A percentile compares a stretch with the other conserved stretches of the same genome.
These are phyloP conservation scores for Trichosporon ovoides DNA, from an alignment of 1,284 basidiomycete genomes.

Conservation along the genomic window DNA sequence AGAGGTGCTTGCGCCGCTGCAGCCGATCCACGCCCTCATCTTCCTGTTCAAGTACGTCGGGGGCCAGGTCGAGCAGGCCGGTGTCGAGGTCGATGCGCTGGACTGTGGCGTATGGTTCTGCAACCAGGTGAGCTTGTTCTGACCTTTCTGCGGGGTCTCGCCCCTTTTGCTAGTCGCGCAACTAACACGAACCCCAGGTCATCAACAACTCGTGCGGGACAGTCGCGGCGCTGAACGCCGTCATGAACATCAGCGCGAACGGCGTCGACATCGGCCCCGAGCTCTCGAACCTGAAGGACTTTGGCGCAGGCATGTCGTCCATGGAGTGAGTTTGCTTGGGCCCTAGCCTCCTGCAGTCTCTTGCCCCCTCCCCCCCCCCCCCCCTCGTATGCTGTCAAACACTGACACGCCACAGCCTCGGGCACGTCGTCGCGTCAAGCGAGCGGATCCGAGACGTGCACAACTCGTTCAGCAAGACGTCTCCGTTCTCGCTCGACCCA, in stretches of 20 bases:
- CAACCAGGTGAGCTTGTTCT: conserved; percentile 57
- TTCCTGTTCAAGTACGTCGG: conserved; percentile 92
- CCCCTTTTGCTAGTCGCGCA: too few relatives aligned
- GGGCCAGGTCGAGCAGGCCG: conserved; percentile 48
- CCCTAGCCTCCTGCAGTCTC: not conserved
- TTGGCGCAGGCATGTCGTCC: conserved; percentile 76
- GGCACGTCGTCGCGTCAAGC: conserved; percentile 11
- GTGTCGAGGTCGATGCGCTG: conserved; percentile 56
- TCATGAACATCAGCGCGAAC: conserved; percentile 64
- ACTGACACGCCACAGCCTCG: conserved; percentile 52
- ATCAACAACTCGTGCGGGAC: conserved; percentile 93
- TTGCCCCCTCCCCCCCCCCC: too few relatives aligned
- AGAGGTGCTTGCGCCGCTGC: conserved; percentile 61
- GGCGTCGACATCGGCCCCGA: conserved; percentile 49
- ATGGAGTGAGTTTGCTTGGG: conserved; percentile 54
- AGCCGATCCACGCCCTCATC: conserved; percentile 78
- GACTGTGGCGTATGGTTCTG: conserved; percentile 80
- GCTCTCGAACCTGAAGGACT: conserved; percentile 67
- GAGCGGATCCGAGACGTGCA: conserved; percentile 15
- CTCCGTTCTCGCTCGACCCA: conserved; percentile 74
- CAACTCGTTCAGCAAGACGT: conserved; percentile 58
- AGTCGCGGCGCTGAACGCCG: conserved; percentile 81
- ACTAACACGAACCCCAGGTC: conserved; percentile 49
- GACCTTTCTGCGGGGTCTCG: too few relatives aligned
- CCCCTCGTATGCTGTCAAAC: too few relatives aligned